Evolutionary conservation across 768 basidiomycete genomes (phyloP).

Genomic region (Tulasnella sp.): DNA sequence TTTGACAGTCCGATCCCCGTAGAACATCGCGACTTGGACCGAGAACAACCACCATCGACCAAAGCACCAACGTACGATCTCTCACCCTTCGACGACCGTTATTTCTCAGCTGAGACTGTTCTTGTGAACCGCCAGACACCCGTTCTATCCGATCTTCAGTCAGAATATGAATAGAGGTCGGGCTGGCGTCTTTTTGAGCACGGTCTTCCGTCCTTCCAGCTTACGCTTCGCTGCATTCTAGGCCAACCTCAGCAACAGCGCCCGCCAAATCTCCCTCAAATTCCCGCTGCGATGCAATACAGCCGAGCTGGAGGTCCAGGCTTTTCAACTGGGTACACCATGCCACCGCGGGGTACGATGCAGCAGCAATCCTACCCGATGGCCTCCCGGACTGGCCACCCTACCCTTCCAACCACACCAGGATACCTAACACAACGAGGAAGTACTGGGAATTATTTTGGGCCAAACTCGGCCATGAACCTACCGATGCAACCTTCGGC

Average conservation of each 20-base stretch:
- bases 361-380: constrained; percentile 42
- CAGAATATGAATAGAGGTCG: constrained; percentile 5
- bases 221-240: background rate
- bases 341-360: constrained; percentile 49
- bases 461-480: constrained; percentile 10
- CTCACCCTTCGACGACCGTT: too few relatives aligned
- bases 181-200: background rate
- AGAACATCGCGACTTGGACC: constrained; percentile 7
- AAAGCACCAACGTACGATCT: too few relatives aligned
- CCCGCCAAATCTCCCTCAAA: constrained; percentile 60
- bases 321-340: constrained; percentile 35
- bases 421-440: constrained; percentile 36
- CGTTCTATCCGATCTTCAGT: too few relatives aligned
- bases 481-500: constrained; percentile 14
- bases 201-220: background rate
- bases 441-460: constrained; percentile 12
- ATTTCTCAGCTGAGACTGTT: too few relatives aligned
- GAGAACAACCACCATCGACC: constrained; percentile 3
- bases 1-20: background rate
- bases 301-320: constrained; percentile 46
- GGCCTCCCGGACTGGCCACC: constrained; percentile 50
- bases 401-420: constrained; percentile 46
- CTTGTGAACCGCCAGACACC: too few relatives aligned
- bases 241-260: constrained; percentile 34
- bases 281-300: constrained; percentile 36